These are phyloP conservation scores for Diaporthe citri DNA, from an alignment of 2,329 filamentous ascomycete species.

Conservation along the genomic window DNA sequence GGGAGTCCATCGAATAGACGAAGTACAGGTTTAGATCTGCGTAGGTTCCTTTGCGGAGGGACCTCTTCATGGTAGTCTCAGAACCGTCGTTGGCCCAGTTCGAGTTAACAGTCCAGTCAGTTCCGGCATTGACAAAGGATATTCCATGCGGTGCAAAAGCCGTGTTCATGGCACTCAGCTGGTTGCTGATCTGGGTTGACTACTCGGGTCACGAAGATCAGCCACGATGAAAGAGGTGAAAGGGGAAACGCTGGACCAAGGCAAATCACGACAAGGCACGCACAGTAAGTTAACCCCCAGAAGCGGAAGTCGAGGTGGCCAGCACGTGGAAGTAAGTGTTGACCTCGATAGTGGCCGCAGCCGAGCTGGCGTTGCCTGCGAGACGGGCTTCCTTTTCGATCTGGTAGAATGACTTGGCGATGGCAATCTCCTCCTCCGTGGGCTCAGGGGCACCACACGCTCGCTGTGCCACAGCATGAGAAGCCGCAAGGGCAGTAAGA, in stretches of 20 bases:
- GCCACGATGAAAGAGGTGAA: background rate
- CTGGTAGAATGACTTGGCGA: constrained; percentile 43
- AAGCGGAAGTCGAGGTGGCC: constrained; percentile 45
- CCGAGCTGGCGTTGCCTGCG: constrained; percentile 41
- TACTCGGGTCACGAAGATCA: constrained; percentile 39
- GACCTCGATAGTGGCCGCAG: constrained; percentile 46
- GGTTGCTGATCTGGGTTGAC: constrained; percentile 52
- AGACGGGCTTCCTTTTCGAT: constrained; percentile 43
- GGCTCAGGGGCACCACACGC: constrained; percentile 47
- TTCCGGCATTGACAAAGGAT: constrained; percentile 58
- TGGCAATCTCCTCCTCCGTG: constrained; percentile 43
- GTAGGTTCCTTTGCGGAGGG: constrained; percentile 58
- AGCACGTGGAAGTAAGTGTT: constrained; percentile 53
- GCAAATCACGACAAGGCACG: constrained; percentile 21
- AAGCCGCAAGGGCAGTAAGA: constrained; percentile 19
- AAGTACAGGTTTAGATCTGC: constrained; percentile 62
- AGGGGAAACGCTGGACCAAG: background rate
- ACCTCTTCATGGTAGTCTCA: constrained; percentile 58
- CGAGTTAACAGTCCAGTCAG: constrained; percentile 56
- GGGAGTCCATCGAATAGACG: constrained; percentile 52
- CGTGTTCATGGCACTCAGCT: constrained; percentile 60
- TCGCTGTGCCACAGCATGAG: constrained; percentile 19
- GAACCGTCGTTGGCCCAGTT: constrained; percentile 57
- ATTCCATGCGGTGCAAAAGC: constrained; percentile 59
- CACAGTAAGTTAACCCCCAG: constrained; percentile 54